Base-by-base conservation (phyloP, 441 rosid genomes). In the Flueggea neowawraea region DNA sequence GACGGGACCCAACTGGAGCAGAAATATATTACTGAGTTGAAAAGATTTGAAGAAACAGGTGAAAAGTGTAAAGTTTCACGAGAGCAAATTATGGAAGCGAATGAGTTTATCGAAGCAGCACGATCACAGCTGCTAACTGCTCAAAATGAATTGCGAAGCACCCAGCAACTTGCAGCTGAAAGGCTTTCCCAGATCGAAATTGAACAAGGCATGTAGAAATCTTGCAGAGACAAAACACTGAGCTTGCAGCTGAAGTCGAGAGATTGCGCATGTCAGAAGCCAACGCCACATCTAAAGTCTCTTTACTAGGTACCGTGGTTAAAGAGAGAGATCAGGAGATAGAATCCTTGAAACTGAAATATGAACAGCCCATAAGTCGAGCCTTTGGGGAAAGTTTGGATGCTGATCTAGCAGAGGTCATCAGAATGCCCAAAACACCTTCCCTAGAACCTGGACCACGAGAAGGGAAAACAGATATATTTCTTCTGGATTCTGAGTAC, bases 251-350 rank as follows among this genome's bases (percentile, higher is more conserved):
- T 66, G 86, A 80, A 57, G 28, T 81, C 48, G 72, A 80, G 52
- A 83, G 78, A 59, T 71, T 81, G 22, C 84, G 77, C 6, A 61
- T 70, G 4, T 87, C 87, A 59, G 89, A 82, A 69, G 74, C 63
- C 70, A 83, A 81, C 16, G 88, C 93, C 49, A 74, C 64, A 60
- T 79, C 89, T 13, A 87, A 86, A 72, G 82, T 88, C 8, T 60
- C 83, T 54, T 66, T 76, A 55, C 75, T 92, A 45, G 96, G 90
- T 78, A 89, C 78, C 16, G 82, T 88, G 76, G 91, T 92, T 12
- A 90, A 82, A 72, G 94, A 90, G 69, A 79, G 89, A 71, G 97
- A 90, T 78, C 74, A 80, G 74, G 94, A 90, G 77, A 86, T 90
- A 17, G 92, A 81, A 69, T 79, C 83, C 12, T 47, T 86, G 80